Evolutionary conservation across 306 rosid species (phyloP).

Genomic region (Malus orientalis): DNA sequence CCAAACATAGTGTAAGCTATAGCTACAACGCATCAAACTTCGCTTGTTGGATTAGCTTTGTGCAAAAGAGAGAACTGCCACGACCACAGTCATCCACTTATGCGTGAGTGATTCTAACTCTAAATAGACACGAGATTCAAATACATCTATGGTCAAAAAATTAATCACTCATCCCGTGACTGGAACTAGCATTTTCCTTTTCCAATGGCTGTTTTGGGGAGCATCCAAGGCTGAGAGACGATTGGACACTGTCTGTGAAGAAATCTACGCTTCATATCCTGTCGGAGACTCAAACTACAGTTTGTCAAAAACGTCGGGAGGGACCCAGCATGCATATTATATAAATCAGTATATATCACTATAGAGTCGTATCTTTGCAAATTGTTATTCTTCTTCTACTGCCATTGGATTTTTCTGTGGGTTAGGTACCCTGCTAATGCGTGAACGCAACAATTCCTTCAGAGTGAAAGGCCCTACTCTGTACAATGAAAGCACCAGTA

Average conservation of each 20-base stretch:
- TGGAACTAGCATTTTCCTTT: neutral
- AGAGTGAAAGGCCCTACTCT: neutral
- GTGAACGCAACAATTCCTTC: neutral
- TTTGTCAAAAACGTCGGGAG: slow-evolving; percentile 26
- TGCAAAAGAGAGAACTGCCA: neutral
- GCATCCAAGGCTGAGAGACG: neutral
- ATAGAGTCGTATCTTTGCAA: neutral
- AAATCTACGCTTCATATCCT: slow-evolving; percentile 24
- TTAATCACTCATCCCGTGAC: neutral
- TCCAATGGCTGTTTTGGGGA: neutral
- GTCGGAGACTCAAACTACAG: slow-evolving; percentile 41
- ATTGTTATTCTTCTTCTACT: neutral
- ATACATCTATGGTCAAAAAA: neutral
- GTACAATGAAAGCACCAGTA: neutral
- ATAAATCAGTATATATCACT: neutral
- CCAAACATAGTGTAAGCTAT: neutral
- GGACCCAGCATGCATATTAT: slow-evolving; percentile 7
- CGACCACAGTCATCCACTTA: neutral
- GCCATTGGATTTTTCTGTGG: neutral
- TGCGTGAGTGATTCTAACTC: neutral
- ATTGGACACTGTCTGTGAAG: neutral
- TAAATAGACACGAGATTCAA: neutral
- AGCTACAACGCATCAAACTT: neutral
- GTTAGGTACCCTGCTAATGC: neutral
- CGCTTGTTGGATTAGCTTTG: neutral